Evolutionary conservation across 140 eudicot genomes (phyloP).

Genomic region (Bidens hawaiensis): DNA sequence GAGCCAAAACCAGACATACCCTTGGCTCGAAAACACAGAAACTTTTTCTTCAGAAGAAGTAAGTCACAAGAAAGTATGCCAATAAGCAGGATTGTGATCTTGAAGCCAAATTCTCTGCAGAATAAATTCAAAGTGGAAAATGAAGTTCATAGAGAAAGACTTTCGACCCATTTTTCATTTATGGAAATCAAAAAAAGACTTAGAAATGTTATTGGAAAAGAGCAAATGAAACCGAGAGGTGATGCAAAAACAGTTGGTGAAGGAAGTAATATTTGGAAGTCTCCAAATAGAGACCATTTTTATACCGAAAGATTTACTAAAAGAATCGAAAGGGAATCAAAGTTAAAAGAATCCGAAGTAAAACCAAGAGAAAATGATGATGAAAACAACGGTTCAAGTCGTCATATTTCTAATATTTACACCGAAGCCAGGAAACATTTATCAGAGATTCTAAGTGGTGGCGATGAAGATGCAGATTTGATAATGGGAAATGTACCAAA

Average conservation of each 20-base stretch:
- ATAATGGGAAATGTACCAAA: slow-evolving; percentile 39
- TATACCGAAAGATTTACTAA: slow-evolving; percentile 59
- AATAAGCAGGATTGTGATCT: slow-evolving; percentile 56
- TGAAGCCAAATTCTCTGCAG: slow-evolving; percentile 55
- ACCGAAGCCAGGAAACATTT: slow-evolving; percentile 81
- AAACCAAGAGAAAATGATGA: slow-evolving; percentile 12
- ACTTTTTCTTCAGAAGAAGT: slow-evolving; percentile 69
- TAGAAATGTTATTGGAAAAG: slow-evolving; percentile 66
- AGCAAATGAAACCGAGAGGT: slow-evolving; percentile 24
- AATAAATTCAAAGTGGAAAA: slow-evolving; percentile 27
- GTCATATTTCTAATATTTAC: slow-evolving; percentile 51
- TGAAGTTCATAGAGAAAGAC: slow-evolving; percentile 34
- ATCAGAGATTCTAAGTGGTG: slow-evolving; percentile 58
- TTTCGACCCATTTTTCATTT: slow-evolving; percentile 62
- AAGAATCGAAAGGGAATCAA: slow-evolving; percentile 37
- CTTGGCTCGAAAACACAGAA: slow-evolving; percentile 40
- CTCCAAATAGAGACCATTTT: slow-evolving; percentile 79
- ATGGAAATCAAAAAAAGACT: slow-evolving; percentile 58
- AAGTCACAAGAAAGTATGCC: slow-evolving; percentile 56
- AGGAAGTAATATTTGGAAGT: slow-evolving; percentile 56
- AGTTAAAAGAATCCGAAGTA: slow-evolving; percentile 26
- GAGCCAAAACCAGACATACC: slow-evolving; percentile 30
- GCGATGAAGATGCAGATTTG: slow-evolving; percentile 43
- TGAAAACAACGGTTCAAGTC: slow-evolving; percentile 22
- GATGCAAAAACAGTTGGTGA: slow-evolving; percentile 40